Percentiles rank a stretch among this genome's conserved stretches.
Evolutionary conservation across 2,329 filamentous ascomycete genomes (phyloP).

Genomic region (Trematosphaeria pertusa): DNA sequence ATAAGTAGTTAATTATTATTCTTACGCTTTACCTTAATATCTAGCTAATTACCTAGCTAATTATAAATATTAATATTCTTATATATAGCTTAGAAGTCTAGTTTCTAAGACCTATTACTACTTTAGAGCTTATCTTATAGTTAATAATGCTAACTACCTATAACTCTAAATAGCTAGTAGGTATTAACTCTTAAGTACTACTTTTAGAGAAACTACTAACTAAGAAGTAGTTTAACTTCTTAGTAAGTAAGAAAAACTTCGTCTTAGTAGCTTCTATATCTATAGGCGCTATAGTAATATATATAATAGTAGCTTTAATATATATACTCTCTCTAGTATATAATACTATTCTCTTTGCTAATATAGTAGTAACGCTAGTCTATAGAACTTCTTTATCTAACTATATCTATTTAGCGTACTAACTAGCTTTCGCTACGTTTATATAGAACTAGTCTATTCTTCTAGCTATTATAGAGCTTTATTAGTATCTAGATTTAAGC

Average conservation of each 20-base stretch:
- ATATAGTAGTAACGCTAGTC: too few species aligned
- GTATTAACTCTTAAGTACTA: too few species aligned
- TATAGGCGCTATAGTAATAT: conserved; percentile 51
- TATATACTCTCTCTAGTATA: conserved; percentile 44
- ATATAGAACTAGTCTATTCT: conserved; percentile 44
- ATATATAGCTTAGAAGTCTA: conserved; percentile 3
- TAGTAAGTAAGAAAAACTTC: too few species aligned
- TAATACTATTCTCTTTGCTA: too few species aligned
- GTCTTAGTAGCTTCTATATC: conserved; percentile 41
- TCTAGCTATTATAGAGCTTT: conserved; percentile 43
- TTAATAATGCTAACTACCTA: too few species aligned
- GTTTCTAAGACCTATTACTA: too few species aligned
- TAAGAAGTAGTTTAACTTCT: conserved; percentile 62
- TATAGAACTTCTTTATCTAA: too few species aligned
- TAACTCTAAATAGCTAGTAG: too few species aligned
- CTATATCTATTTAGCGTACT: conserved; percentile 31
- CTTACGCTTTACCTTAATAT: not conserved
- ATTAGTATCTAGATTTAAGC: too few species aligned
- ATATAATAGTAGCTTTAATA: conserved; percentile 41
- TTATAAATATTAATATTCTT: not conserved
- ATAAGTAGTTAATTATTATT: too few species aligned
- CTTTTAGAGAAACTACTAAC: too few species aligned
- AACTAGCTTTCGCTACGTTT: conserved; percentile 30
- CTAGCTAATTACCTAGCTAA: not conserved
- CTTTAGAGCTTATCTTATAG: too few species aligned